Conservation (phyloP, 257 asterid genomes). For the Nicotiana sylvestris region DNA sequence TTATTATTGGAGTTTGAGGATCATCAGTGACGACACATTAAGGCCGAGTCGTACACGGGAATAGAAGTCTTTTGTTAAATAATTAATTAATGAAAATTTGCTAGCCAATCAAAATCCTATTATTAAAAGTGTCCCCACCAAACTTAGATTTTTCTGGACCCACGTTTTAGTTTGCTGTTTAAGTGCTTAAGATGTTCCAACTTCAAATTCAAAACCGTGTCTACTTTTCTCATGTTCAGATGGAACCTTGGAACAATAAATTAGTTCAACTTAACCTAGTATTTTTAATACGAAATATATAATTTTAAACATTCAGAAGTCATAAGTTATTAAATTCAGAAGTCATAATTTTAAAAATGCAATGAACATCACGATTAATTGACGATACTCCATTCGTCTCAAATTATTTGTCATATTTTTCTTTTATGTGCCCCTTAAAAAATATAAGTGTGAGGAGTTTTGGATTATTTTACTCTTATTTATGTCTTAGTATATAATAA, state of each 20-base stretch:
- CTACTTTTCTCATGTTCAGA: background rate
- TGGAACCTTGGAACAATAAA: too few species aligned
- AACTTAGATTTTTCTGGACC: background rate
- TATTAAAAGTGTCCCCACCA: background rate
- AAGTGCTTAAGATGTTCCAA: background rate
- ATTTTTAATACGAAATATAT: too few species aligned
- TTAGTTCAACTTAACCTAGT: too few species aligned
- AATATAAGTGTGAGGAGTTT: too few species aligned
- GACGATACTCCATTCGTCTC: fast-evolving
- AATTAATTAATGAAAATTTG: background rate
- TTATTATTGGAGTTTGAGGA: background rate
- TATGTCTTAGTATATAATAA: too few species aligned
- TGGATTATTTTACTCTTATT: too few species aligned
- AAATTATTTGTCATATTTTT: too few species aligned
- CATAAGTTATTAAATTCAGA: too few species aligned
- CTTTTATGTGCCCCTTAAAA: too few species aligned
- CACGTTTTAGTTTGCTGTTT: background rate
- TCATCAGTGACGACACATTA: background rate
- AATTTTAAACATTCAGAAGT: too few species aligned
- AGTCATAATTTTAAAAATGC: too few species aligned
- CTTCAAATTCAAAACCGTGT: background rate
- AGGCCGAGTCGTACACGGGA: background rate
- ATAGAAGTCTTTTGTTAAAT: background rate
- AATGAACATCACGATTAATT: too few species aligned
- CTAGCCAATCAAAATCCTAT: background rate